A percentile compares a stretch with the other conserved stretches of the same genome.
These are phyloP conservation scores for Tricholoma terreum DNA, from an alignment of 768 basidiomycete genomes.

Conservation along the genomic window DNA sequence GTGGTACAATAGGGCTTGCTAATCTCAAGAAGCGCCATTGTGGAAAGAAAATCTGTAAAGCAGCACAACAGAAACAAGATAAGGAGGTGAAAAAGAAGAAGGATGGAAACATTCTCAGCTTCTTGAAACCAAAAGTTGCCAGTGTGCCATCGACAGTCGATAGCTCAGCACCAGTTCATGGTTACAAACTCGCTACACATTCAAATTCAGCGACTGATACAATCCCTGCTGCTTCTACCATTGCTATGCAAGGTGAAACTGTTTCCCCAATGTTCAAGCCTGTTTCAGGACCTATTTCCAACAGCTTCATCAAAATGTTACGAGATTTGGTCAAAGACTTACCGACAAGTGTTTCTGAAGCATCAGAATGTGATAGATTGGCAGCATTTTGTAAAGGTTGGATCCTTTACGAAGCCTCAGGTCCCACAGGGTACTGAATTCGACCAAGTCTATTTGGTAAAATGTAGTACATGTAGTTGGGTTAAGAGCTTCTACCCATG, in stretches of 20 bases:
- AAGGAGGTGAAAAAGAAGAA: conserved; percentile 9
- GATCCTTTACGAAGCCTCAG: too few species aligned
- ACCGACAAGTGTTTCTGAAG: neutral
- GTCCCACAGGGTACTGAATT: too few species aligned
- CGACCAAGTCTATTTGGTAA: too few species aligned
- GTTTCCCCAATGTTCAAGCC: neutral
- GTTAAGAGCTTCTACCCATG: too few species aligned
- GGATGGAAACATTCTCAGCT: conserved; percentile 10
- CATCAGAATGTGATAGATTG: neutral
- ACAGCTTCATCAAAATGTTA: neutral
- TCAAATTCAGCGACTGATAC: neutral
- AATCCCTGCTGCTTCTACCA: neutral
- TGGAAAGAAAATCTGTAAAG: conserved; percentile 9
- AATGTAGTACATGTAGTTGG: too few species aligned
- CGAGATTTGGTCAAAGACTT: neutral
- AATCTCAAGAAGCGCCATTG: conserved; percentile 17
- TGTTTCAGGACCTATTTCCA: neutral
- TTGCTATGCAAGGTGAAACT: neutral
- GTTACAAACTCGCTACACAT: neutral
- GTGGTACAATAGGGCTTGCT: conserved; percentile 15
- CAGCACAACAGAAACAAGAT: conserved; percentile 13
- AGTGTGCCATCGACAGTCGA: neutral
- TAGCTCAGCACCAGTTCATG: neutral
- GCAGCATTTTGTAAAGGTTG: too few species aligned
- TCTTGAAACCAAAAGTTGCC: conserved; percentile 1